phyloP scores from a whole-genome alignment of 2,329 filamentous ascomycete species.

The Colletotrichum viniferum region DNA sequence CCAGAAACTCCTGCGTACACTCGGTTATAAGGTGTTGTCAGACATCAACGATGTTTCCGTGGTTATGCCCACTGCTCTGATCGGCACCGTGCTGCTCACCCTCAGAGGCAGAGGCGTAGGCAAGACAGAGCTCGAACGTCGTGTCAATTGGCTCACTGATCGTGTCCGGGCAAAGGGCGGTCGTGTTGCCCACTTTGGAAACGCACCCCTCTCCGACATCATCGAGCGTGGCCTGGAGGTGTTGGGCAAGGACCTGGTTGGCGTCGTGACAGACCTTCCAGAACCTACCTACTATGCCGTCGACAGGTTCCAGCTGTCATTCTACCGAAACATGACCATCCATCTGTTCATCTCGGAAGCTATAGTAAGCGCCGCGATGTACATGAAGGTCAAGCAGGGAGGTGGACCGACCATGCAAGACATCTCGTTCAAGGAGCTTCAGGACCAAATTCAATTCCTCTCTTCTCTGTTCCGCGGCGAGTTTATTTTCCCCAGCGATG shows the following conservation, averaged over 20 bases:
- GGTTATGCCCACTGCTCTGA: slow-evolving; percentile 96
- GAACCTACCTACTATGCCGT: slow-evolving; percentile 96
- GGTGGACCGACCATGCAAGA: slow-evolving; percentile 83
- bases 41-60: slow-evolving; percentile 97
- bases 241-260: slow-evolving; percentile 86
- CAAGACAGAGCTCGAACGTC: slow-evolving; percentile 80
- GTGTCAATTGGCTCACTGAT: slow-evolving; percentile 88
- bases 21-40: slow-evolving; percentile 90
- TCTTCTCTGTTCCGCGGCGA: slow-evolving; percentile 94
- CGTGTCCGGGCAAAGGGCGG: slow-evolving; percentile 86
- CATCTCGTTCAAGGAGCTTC: slow-evolving; percentile 75
- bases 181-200: slow-evolving; percentile 90
- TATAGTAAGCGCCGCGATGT: slow-evolving; percentile 87
- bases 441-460: slow-evolving; percentile 83
- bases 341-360: slow-evolving; percentile 96
- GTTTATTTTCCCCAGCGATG: slow-evolving; percentile 94
- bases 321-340: slow-evolving; percentile 99
- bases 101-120: slow-evolving; percentile 91
- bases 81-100: slow-evolving; percentile 91
- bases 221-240: slow-evolving; percentile 91
- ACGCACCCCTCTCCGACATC: slow-evolving; percentile 77
- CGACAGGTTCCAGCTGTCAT: slow-evolving; percentile 94
- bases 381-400: slow-evolving; percentile 87
- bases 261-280: slow-evolving; percentile 76
- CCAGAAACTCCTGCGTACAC: slow-evolving; percentile 77